These are phyloP conservation scores for Grifola frondosa DNA, from an alignment of 1,284 basidiomycete genomes.

Conservation along the genomic window DNA sequence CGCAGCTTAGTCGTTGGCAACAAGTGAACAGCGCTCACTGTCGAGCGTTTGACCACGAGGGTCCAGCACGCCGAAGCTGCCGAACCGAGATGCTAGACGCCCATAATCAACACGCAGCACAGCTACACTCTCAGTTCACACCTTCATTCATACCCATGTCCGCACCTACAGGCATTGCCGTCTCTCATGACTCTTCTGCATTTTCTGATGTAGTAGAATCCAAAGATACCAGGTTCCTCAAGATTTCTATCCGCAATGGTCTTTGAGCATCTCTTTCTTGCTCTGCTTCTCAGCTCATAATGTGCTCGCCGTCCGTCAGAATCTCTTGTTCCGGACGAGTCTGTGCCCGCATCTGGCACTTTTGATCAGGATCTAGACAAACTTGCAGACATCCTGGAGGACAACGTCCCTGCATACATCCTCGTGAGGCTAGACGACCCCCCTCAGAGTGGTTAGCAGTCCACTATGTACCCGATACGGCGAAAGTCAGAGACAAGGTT, in stretches of 20 bases:
- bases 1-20: too few species aligned
- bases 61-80: neutral
- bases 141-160: constrained; percentile 49
- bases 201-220: constrained; percentile 60
- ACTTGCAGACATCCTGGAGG: constrained; percentile 58
- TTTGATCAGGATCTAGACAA: constrained; percentile 59
- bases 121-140: neutral
- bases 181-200: constrained; percentile 45
- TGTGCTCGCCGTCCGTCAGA: constrained; percentile 43
- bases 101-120: neutral
- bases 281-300: constrained; percentile 22
- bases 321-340: constrained; percentile 58
- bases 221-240: constrained; percentile 62
- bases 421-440: constrained; percentile 61
- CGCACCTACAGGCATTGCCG: constrained; percentile 63
- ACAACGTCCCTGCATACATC: constrained; percentile 68
- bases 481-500: constrained; percentile 79
- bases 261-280: constrained; percentile 25
- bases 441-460: constrained; percentile 68
- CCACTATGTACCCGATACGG: constrained; percentile 74
- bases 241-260: constrained; percentile 75
- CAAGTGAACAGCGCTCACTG: neutral
- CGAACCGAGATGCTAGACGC: neutral
- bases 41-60: neutral
- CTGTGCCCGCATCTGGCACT: constrained; percentile 45